Evolutionary conservation across 2,329 filamentous ascomycete genomes (phyloP).

Genomic region (Parastagonospora avenae): DNA sequence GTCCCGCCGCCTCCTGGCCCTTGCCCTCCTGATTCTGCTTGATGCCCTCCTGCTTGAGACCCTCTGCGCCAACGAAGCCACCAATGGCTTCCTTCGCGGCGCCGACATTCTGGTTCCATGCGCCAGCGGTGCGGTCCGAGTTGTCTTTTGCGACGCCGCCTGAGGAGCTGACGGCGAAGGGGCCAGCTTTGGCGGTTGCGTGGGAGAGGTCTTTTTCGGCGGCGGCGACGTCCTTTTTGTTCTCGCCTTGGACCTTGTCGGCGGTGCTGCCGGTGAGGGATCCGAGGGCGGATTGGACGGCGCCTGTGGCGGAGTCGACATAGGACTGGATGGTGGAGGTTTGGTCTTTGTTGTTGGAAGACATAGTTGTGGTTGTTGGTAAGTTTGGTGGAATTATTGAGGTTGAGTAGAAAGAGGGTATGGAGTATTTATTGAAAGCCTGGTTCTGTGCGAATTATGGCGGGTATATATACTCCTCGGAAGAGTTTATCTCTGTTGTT

Average conservation of each 20-base stretch:
- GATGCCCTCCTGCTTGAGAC: slow-evolving; percentile 73
- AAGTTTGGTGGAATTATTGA: not conserved
- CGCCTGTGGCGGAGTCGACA: slow-evolving; percentile 69
- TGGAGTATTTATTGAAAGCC: slow-evolving; percentile 3
- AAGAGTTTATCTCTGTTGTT: slow-evolving; percentile 8
- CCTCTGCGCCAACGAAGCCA: slow-evolving; percentile 74
- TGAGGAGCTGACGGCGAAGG: slow-evolving; percentile 69
- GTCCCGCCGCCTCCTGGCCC: slow-evolving; percentile 80
- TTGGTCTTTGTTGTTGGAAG: slow-evolving; percentile 57
- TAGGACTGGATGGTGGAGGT: slow-evolving; percentile 78
- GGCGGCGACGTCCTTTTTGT: slow-evolving; percentile 68
- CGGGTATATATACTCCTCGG: not conserved
- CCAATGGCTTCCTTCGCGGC: slow-evolving; percentile 82
- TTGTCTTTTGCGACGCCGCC: slow-evolving; percentile 75
- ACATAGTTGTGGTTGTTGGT: slow-evolving; percentile 47
- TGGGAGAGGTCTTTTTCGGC: slow-evolving; percentile 76
- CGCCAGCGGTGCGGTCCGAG: slow-evolving; percentile 71
- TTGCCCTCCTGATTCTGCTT: slow-evolving; percentile 82
- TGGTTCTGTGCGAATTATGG: not conserved
- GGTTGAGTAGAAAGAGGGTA: not conserved
- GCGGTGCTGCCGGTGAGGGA: slow-evolving; percentile 72
- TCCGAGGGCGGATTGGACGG: slow-evolving; percentile 74
- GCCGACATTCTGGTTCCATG: slow-evolving; percentile 89
- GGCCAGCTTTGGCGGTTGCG: slow-evolving; percentile 74
- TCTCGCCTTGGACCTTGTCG: slow-evolving; percentile 67